Base-by-base conservation (phyloP, 108 stramenopile genomes). In the Nitzschia sp. region DNA sequence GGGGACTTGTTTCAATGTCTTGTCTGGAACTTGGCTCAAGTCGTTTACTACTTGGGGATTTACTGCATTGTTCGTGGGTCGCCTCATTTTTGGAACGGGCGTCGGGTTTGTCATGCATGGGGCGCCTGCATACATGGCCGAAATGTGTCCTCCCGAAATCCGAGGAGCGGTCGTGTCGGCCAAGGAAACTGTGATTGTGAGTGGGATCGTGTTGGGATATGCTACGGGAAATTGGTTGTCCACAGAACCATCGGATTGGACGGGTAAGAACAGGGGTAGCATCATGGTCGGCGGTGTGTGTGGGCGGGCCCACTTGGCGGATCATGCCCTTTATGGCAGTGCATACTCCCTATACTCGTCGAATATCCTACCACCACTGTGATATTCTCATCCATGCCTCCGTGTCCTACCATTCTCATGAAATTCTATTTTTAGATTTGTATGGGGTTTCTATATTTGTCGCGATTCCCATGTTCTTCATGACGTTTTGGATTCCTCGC, bases 141-240 rank as follows among this genome's bases (percentile, higher is more conserved):
- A 93, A 78, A 93, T 90, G 87, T 59, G 78, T 17, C 92, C 92
- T 17, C 28, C 80, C 0, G 21, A 53, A 1, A 70, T 88, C 17
- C 82, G 92, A 0, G 89, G 92, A 9, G 54, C 83, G 0, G 50
- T 93, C 9, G 84, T 93, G 0, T 83, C 85, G 3, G 56, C 85
- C 26, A 93, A 93, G 61, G 92, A 93, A 73, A 82, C 86, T 1
- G 68, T 85, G 30, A 93, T 93, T 78, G 92, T 93, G 0, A 53
- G 85, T 32, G 92, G 92, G 17, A 93, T 93, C 56, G 68, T 90
- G 36, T 27, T 61, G 36, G 87, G 88, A 17, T 82, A 82, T 63
- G 35, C 52, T 22, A 36, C 84, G 36, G 91, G 87, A 2, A 78
- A 75, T 57, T 26, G 53, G 11, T 48, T 82, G 1, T 83, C 36